These are phyloP conservation scores for Xylariaceae sp. DNA, from an alignment of 2,329 filamentous ascomycete genomes.

Conservation along the genomic window DNA sequence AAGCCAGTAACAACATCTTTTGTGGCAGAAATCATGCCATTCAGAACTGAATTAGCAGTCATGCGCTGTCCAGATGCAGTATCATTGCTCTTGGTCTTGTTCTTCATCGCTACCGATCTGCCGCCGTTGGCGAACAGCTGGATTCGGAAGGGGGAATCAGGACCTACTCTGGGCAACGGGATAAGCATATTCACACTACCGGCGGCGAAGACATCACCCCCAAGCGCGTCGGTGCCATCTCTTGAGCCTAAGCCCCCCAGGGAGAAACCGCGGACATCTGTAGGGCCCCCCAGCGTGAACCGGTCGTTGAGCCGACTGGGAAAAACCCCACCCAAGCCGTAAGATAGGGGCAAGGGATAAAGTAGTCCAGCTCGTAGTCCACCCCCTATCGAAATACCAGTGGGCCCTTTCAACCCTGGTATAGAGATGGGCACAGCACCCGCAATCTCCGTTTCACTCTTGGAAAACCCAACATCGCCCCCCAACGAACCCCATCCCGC, in stretches of 20 bases:
- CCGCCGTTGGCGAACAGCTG: slow-evolving; percentile 94
- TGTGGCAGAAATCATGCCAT: slow-evolving; percentile 66
- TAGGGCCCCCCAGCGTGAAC: slow-evolving; percentile 92
- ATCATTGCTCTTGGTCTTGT: slow-evolving; percentile 57
- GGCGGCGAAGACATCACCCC: slow-evolving; percentile 90
- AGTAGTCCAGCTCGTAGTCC: slow-evolving; percentile 83
- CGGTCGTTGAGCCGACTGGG: slow-evolving; percentile 90
- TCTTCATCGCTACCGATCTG: slow-evolving; percentile 77
- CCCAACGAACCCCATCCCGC: slow-evolving; percentile 83
- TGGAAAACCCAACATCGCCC: slow-evolving; percentile 93
- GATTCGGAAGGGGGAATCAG: slow-evolving; percentile 82
- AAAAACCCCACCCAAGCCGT: slow-evolving; percentile 57
- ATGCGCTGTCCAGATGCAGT: slow-evolving; percentile 42
- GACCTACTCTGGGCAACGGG: slow-evolving; percentile 81
- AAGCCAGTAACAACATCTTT: slow-evolving; percentile 74
- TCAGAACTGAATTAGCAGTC: slow-evolving; percentile 54
- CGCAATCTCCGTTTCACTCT: slow-evolving; percentile 85
- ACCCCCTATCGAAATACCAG: slow-evolving; percentile 82
- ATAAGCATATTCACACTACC: slow-evolving; percentile 85
- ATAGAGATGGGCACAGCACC: slow-evolving; percentile 76
- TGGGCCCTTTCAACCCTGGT: slow-evolving; percentile 70
- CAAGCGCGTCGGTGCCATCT: slow-evolving; percentile 84
- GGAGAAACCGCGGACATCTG: slow-evolving; percentile 92
- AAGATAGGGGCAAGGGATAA: slow-evolving; percentile 77
- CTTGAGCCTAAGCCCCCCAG: slow-evolving; percentile 87